Evolutionary conservation across 2,329 filamentous ascomycete genomes (phyloP), one percentile per base, ranked within the genome.

Genomic region (Fusarium multiceps): DNA sequence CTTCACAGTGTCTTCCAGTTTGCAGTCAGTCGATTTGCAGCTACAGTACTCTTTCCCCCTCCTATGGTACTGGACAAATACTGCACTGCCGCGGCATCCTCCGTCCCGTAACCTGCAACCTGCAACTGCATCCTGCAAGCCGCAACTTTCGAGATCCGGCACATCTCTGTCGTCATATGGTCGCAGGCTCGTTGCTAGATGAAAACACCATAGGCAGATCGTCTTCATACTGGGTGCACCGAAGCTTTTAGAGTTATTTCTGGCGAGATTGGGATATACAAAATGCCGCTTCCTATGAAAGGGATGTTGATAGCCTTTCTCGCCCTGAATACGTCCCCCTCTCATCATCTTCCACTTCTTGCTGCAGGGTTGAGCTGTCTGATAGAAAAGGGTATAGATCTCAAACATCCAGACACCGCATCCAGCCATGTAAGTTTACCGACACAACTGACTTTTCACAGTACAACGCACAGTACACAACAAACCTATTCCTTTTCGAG

Each of bases 11-110:
- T 63, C 16, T 34, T 9, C 32, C 49, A 53, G 20, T 34, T 40
- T 37, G 20, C 20, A 50, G 45, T 47, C 34, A 27, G 49, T 53
- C 49, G 49, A 34, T 53, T 34, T 28, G 34, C 34, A 21, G 23
- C 28, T 53, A 25, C 34, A n/a, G 34, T 37, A n/a, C 34, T 7
- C 18, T 37, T 53, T 21, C 11, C 20, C 43, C 37, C 63, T 21
- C 45, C 18, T 30, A 40, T 64, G 11, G 46, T 43, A 50, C 66
- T 59, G 63, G 58, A 47, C 41, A 68, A 67, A 63, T 59, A 55
- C 20, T 67, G n/a, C 40, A 68, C 34, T 63, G 54, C 62, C 55
- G 56, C 72, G 69, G 64, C 59, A 60, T 71, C 51, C 69, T 63
- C 63, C 60, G 58, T 42, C 18, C 48, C 20, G 28, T 27, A 43